Evolutionary conservation across 2,329 filamentous ascomycete genomes (phyloP).

Genomic region (Orbilia ellipsospora): DNA sequence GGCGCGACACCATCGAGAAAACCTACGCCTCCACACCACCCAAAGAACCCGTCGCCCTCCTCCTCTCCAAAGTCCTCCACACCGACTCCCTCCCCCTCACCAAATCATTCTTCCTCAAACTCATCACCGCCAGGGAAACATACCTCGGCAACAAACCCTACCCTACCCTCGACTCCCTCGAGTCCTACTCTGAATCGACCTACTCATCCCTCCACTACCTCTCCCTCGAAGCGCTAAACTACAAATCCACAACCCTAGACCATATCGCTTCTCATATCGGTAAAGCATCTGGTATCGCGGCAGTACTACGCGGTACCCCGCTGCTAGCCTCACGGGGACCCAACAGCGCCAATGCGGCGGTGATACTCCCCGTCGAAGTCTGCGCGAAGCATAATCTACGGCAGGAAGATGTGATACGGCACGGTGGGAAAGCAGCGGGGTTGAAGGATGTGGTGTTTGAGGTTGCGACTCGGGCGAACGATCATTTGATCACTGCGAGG

Average conservation of each 20-base stretch:
- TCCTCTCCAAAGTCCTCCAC: slow-evolving; percentile 78
- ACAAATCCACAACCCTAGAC: slow-evolving; percentile 85
- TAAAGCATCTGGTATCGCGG: slow-evolving; percentile 88
- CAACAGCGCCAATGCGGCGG: slow-evolving; percentile 61
- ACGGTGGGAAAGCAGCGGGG: slow-evolving; percentile 77
- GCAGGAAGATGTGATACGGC: slow-evolving; percentile 89
- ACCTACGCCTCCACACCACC: slow-evolving; percentile 73
- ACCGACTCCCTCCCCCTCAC: slow-evolving; percentile 66
- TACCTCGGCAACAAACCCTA: slow-evolving; percentile 87
- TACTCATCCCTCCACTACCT: slow-evolving; percentile 94
- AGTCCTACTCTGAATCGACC: slow-evolving; percentile 92
- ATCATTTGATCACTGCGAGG: slow-evolving; percentile 91
- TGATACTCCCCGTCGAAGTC: slow-evolving; percentile 86
- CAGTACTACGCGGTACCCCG: slow-evolving; percentile 86
- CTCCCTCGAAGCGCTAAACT: slow-evolving; percentile 79
- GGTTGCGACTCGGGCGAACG: slow-evolving; percentile 91
- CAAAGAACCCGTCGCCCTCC: slow-evolving; percentile 86
- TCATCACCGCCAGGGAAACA: slow-evolving; percentile 83
- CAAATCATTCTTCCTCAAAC: slow-evolving; percentile 69
- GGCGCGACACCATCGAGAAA: slow-evolving; percentile 83
- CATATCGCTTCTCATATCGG: slow-evolving; percentile 95
- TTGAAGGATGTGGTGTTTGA: slow-evolving; percentile 89
- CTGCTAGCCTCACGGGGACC: slow-evolving; percentile 75
- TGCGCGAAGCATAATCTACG: slow-evolving; percentile 84
- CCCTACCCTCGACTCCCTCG: slow-evolving; percentile 76